Evolutionary conservation across 345 rosid species (phyloP), one percentile per base, ranked within the genome.

Genomic region (Rhodamnia argentea): DNA sequence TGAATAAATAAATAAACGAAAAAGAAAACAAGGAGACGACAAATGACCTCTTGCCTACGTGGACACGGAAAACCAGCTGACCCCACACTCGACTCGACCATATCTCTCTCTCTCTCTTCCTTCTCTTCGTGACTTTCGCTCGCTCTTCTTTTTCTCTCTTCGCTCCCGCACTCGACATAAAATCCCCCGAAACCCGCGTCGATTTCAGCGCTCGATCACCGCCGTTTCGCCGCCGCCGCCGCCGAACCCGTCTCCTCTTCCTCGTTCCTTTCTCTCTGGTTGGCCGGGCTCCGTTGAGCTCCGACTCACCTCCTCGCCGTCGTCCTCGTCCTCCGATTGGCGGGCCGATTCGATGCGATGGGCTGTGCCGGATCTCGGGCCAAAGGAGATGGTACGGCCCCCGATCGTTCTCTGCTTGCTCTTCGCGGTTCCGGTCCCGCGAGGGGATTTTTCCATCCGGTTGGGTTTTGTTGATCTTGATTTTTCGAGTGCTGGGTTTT

Each of bases 291-390:
- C 23, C 76, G 23, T 55, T 22, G 58, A 23, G 3, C 58, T 55
- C 42, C 42, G 42, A 29, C 75, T 22, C 22, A 3, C 37, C 58
- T 55, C 55, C 20, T 5, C 75, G 10, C 37, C 20, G 58, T 22
- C 58, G 58, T 5, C 55, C 20, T 18, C 23, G 24, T 0, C 70
- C 70, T 13, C 74, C 5, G 2, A 15, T 0, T 3, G 75, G 1
- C 75, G 40, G 40, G 42, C 76, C 76, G 76, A 62, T 29, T 62
- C 76, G 42, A 62, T 62, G 76, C 76, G 53, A 88, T 87, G 91
- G 91, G 89, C 20, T 90, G 87, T 85, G 62, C 86, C 16, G 86
- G 87, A 88, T 86, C 83, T 70, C 85, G 50, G 15, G 62, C 88
- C 76, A 82, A 60, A 76, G 84, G 76, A 56, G 86, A 88, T 26